A percentile compares a stretch with the other conserved stretches of the same genome.
phyloP scores from a whole-genome alignment of 1,139 yeast genomes.

The Taphrina communis region DNA sequence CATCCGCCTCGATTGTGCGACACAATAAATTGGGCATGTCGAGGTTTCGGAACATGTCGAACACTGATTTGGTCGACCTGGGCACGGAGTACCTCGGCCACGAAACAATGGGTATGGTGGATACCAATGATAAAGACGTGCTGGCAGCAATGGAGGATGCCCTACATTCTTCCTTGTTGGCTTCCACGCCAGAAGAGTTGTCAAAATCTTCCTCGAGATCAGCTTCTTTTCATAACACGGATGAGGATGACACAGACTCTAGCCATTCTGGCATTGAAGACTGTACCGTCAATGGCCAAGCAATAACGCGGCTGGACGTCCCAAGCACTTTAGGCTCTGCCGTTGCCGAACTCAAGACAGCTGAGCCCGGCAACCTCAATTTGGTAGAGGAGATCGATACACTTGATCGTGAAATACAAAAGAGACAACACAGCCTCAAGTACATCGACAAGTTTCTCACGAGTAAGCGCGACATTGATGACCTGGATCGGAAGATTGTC shows the following conservation, averaged over 20 bases:
- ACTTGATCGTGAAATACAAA: slow-evolving; percentile 64
- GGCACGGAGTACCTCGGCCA: slow-evolving; percentile 9
- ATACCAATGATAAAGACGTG: slow-evolving; percentile 9
- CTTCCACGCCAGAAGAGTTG: neutral
- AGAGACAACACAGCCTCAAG: slow-evolving; percentile 63
- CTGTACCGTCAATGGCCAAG: neutral
- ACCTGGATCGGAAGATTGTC: slow-evolving; percentile 69
- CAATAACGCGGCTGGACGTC: neutral
- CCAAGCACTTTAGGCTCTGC: slow-evolving; percentile 6
- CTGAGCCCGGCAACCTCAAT: slow-evolving; percentile 73
- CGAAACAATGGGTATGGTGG: slow-evolving; percentile 22
- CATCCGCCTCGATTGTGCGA: neutral
- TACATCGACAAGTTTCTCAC: slow-evolving; percentile 69
- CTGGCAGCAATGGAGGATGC: slow-evolving; percentile 29
- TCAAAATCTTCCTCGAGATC: neutral
- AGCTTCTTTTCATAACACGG: neutral
- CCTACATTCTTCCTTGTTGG: slow-evolving; percentile 16
- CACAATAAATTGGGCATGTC: neutral
- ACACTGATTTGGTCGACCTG: slow-evolving; percentile 11
- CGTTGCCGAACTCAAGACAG: slow-evolving; percentile 52
- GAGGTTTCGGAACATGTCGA: slow-evolving; percentile 1
- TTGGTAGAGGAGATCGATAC: slow-evolving; percentile 69
- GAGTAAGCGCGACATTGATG: slow-evolving; percentile 78
- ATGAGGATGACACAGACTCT: neutral
- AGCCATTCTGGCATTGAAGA: neutral